Evolutionary conservation across 2,329 filamentous ascomycete genomes (phyloP), one percentile per base, ranked within the genome.

Genomic region (Trichoderma koningiopsis): DNA sequence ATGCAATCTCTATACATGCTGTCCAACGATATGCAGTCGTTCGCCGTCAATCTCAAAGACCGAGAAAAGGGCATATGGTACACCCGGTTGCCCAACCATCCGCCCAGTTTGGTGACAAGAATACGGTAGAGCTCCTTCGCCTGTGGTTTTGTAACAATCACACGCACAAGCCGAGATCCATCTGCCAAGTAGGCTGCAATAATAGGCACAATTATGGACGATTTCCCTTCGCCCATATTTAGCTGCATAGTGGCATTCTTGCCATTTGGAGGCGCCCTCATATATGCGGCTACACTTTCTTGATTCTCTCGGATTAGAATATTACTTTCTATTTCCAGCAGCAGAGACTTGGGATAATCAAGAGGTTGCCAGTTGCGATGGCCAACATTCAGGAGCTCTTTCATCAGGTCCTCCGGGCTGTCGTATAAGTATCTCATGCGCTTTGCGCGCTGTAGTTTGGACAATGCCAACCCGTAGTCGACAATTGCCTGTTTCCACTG

Each of bases 161-260:
- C 83, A 3, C 89, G 80, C 0, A 87, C 85, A 0, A 92, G 78
- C 4, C 77, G 81, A 0, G 76, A 73, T 0, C 81, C 79, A 58
- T 91, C 31, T 80, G 0, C 87, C 86, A 0, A 91, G 75, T 0
- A 81, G 0, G 85, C 78, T 0, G 86, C 86, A 0, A 90, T 85
- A 47, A 91, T 88, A 0, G 90, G 90, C 0, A 90, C 83, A 60
- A 94, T 92, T 1, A 92, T 86, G 0, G 89, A 90, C 0, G 88
- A 88, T 71, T 92, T 92, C 0, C 90, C 90, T 73, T 91, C 85
- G 0, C 90, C 90, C 89, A 92, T 92, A 71, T 91, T 91, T 2
- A 92, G 76, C 73, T 92, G 89, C 80, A 91, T 84, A 0, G 89
- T 84, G 0, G 83, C 76, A 72, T 89, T 91, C 0, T 75, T 33